These are phyloP conservation scores for Metarhizium guizhouense DNA, from an alignment of 2,329 filamentous ascomycete species.

Conservation along the genomic window DNA sequence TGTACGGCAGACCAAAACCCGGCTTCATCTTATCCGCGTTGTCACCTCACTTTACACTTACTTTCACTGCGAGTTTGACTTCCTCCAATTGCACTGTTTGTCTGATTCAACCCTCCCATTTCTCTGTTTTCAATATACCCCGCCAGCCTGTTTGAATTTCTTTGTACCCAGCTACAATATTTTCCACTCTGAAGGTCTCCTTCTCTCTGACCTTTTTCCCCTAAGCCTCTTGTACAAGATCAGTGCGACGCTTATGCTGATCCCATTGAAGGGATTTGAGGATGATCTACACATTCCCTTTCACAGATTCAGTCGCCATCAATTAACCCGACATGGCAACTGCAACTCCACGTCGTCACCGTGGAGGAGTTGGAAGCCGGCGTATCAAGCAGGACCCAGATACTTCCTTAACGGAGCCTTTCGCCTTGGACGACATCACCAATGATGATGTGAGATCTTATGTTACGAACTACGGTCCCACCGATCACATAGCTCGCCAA, in stretches of 20 bases:
- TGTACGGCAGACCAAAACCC: neutral
- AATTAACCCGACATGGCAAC: neutral
- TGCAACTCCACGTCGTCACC: neutral
- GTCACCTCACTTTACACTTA: neutral
- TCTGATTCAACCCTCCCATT: neutral
- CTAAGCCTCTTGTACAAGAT: no score
- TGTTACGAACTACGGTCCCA: slow-evolving; percentile 12
- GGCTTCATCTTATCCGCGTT: neutral
- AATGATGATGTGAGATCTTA: neutral
- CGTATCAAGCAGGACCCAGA: slow-evolving; percentile 19
- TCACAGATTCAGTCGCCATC: neutral
- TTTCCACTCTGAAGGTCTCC: no score
- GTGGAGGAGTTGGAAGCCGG: neutral
- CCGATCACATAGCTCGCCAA: slow-evolving; percentile 16
- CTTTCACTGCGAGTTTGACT: no score
- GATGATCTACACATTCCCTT: neutral
- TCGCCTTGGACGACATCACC: neutral
- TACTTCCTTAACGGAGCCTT: neutral
- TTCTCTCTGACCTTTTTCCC: no score
- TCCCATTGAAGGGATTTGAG: no score
- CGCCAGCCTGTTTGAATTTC: neutral
- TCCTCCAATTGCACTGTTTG: neutral
- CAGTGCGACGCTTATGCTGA: no score
- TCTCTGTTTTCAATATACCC: neutral
- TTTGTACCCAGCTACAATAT: neutral